phyloP scores from a whole-genome alignment of 1,139 yeast species.

The Yamadazyma sp. region DNA sequence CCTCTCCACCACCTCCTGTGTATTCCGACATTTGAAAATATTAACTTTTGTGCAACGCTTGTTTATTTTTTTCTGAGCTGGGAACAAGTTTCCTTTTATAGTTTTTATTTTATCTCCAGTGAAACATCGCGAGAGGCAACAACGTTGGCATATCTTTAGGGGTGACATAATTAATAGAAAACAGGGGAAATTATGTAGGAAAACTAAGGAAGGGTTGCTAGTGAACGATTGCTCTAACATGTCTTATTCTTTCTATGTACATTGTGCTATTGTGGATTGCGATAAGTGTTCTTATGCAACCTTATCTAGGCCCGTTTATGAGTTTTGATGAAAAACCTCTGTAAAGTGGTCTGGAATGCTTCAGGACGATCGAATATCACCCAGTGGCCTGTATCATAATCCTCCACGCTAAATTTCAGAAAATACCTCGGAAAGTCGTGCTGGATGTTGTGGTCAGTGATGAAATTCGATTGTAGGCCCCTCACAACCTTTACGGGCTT shows the following conservation, averaged over 20 bases:
- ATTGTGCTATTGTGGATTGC: no score
- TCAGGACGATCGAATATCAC: constrained; percentile 42
- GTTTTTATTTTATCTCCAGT: constrained; percentile 3
- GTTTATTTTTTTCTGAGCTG: constrained; percentile 6
- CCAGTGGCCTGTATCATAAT: constrained; percentile 49
- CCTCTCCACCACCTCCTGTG: constrained; percentile 36
- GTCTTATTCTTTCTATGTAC: no score
- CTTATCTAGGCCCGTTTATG: no score
- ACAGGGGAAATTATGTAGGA: no score
- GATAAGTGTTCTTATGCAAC: no score
- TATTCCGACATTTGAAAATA: constrained; percentile 35
- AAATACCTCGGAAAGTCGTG: constrained; percentile 37
- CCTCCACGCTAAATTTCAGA: constrained; percentile 25
- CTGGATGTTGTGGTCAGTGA: constrained; percentile 24
- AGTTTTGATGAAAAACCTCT: constrained; percentile 16
- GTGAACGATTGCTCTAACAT: no score
- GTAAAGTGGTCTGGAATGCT: constrained; percentile 30
- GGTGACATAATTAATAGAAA: neutral
- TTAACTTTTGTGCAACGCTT: constrained; percentile 5
- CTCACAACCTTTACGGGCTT: constrained; percentile 44
- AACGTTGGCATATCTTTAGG: neutral
- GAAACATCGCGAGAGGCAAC: constrained; percentile 3
- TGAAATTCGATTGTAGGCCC: constrained; percentile 43
- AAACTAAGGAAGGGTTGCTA: no score
- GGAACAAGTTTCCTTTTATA: constrained; percentile 10